phyloP scores from a whole-genome alignment of 225 moss, liverwort and hornwort species.

The Antitrichia curtipendula region DNA sequence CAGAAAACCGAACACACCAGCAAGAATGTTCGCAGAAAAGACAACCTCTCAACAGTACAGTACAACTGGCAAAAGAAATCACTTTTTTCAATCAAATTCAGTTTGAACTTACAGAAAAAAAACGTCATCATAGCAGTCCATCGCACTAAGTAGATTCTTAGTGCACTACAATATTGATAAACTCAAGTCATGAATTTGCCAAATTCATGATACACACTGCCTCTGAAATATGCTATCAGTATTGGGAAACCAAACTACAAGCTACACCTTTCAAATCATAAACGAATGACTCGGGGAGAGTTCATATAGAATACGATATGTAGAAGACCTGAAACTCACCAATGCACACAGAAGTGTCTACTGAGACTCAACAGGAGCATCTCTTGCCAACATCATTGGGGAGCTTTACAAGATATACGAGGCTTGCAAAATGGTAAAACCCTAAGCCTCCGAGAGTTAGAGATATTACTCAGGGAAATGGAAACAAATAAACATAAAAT shows the following conservation, averaged over 20 bases:
- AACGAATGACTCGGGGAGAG: conserved; percentile 22
- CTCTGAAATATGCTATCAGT: conserved; percentile 16
- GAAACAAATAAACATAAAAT: conserved; percentile 18
- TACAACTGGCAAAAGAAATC: neutral
- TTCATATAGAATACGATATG: conserved; percentile 9
- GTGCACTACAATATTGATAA: conserved; percentile 23
- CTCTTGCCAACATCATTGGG: conserved; percentile 30
- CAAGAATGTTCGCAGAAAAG: neutral
- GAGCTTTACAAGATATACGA: conserved; percentile 25
- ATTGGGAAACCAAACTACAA: conserved; percentile 26
- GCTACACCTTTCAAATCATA: conserved; percentile 19
- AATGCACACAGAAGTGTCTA: conserved; percentile 19
- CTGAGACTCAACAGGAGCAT: conserved; percentile 22
- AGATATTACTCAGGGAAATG: conserved; percentile 5
- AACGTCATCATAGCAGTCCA: conserved; percentile 2
- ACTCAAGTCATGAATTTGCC: conserved; percentile 19
- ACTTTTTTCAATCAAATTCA: neutral
- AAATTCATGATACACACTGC: conserved; percentile 32
- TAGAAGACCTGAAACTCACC: conserved; percentile 18
- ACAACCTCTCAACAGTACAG: neutral
- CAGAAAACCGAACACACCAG: neutral
- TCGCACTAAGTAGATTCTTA: conserved; percentile 15
- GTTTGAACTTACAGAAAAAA: neutral
- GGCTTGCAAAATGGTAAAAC: conserved; percentile 31
- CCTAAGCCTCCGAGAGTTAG: conserved; percentile 21